Evolutionary conservation across 352 stramenopile species (phyloP), one percentile per base, ranked within the genome.

Genomic region (Phytophthora foliorum): DNA sequence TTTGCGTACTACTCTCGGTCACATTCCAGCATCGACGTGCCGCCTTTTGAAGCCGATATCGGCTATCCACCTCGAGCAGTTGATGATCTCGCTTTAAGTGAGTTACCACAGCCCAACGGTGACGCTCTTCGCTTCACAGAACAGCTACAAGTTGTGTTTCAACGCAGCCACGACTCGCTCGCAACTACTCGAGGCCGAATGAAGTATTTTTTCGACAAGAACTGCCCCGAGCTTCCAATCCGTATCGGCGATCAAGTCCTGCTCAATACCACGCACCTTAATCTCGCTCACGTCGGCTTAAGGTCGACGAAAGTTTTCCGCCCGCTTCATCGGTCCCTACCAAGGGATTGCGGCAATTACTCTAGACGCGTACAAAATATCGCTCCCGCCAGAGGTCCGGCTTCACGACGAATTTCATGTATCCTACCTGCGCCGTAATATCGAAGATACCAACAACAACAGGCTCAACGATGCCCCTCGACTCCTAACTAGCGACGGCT

Each of bases 1-100:
- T 52, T 61, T 51, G 24, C 38, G 0, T 61, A 61, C 39, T 52
- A 61, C 22, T 51, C 54, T 17, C 6, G 58, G 24, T 13, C 34
- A 4, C 50, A 54, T 21, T 45, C 16, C 2, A 59, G 48, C 38
- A 62, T 62, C 41, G 48, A 41, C 11, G 62, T 69, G 60, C 53
- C 60, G 2, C 60, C 60, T 21, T 62, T 69, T 27, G 51, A 50
- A n/a, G 60, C 39, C 2, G 60, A 69, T 19, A 10, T 69, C 16
- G 51, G 60, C 14, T 61, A 52, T n/a, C 6, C 16, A 17, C 34
- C 27, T 9, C 25, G 29, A 29, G n/a, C 42, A 27, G 31, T 50
- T 11, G n/a, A 14, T 6, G 42, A 50, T 17, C 21, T 50, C 17
- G 48, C 48, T 3, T 10, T 53, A 7, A 11, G 19, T 21, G 45